phyloP scores from a whole-genome alignment of 441 rosid genomes.

The Gossypium schwendimanii region DNA sequence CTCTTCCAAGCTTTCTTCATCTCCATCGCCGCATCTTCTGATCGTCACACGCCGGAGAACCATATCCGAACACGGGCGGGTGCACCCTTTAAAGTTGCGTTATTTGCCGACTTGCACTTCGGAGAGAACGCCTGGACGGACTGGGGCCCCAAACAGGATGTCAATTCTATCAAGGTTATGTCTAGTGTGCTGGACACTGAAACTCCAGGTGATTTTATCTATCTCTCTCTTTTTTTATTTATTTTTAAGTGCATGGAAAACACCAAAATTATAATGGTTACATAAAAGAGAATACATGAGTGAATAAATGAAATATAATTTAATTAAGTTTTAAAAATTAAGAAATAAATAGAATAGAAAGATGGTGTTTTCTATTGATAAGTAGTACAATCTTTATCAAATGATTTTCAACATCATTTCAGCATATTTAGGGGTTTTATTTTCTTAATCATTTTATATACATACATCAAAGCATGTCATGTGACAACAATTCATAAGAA shows the following conservation, averaged over 20 bases:
- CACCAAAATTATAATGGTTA: background rate
- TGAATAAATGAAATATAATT: no score
- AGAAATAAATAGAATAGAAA: no score
- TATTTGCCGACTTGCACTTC: conserved; percentile 76
- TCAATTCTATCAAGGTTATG: conserved; percentile 51
- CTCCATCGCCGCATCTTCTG: background rate
- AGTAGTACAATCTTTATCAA: background rate
- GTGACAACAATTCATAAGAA: no score
- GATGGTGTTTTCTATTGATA: no score
- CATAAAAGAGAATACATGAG: no score
- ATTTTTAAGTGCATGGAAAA: background rate
- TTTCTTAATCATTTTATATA: background rate
- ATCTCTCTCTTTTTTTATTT: no score
- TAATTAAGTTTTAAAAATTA: no score
- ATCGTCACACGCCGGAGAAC: conserved; percentile 11
- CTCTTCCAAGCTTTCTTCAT: background rate
- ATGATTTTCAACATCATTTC: background rate
- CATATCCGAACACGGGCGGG: conserved; percentile 24
- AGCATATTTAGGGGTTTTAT: background rate
- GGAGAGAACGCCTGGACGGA: conserved; percentile 71
- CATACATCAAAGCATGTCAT: background rate
- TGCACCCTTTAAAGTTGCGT: conserved; percentile 41
- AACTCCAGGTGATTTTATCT: conserved; percentile 38
- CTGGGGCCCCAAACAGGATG: conserved; percentile 70
- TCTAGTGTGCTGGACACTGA: conserved; percentile 53